These are phyloP conservation scores for Fraxinus quadrangulata DNA, from an alignment of 257 asterid species.

Conservation along the genomic window DNA sequence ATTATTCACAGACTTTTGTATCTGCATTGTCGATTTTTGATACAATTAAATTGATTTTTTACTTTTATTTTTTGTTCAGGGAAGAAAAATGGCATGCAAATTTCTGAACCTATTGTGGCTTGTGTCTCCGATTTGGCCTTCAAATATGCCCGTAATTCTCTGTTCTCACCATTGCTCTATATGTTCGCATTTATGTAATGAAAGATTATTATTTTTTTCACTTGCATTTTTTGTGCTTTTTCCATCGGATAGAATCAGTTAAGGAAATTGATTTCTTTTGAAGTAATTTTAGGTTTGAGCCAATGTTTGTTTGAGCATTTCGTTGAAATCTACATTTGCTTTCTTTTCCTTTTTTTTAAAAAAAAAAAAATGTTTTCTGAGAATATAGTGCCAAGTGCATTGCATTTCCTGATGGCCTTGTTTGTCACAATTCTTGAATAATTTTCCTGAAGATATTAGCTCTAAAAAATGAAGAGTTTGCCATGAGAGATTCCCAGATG, in stretches of 20 bases:
- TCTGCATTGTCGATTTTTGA: background rate
- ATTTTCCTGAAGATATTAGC: slow-evolving; percentile 3
- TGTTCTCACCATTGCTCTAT: slow-evolving; percentile 3
- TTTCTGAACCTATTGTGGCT: slow-evolving; percentile 76
- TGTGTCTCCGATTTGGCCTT: slow-evolving; percentile 86
- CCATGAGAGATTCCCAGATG: background rate
- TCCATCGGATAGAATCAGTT: background rate
- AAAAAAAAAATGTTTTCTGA: background rate
- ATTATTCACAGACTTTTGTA: background rate
- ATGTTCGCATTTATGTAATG: background rate
- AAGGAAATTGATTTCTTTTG: background rate
- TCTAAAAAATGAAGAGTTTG: background rate
- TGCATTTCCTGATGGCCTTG: background rate
- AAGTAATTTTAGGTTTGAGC: background rate
- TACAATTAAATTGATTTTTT: background rate
- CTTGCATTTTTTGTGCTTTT: background rate
- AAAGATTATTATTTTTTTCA: background rate
- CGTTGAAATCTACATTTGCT: background rate
- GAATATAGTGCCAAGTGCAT: background rate
- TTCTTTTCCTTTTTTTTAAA: background rate
- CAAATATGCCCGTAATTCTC: slow-evolving; percentile 67
- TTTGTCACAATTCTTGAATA: background rate
- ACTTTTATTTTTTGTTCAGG: slow-evolving; percentile 42
- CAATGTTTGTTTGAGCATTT: background rate
- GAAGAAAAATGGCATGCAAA: slow-evolving; percentile 69